These are phyloP conservation scores for Chrysoporthe puriensis DNA, from an alignment of 2,329 filamentous ascomycete genomes.

Conservation along the genomic window DNA sequence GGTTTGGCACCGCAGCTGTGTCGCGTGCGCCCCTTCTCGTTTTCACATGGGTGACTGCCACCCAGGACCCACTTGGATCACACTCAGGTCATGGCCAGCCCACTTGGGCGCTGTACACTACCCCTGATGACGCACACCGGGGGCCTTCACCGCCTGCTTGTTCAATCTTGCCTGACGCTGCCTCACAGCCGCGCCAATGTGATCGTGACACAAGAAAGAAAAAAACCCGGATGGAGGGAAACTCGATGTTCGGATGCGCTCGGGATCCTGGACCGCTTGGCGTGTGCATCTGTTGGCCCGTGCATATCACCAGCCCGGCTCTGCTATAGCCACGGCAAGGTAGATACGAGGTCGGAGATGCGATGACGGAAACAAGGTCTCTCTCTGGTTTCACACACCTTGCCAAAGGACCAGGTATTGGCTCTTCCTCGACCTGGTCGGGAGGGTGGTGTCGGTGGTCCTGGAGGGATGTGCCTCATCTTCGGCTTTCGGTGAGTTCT, in stretches of 20 bases:
- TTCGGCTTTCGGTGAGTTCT: conserved; percentile 5
- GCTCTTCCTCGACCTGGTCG: conserved; percentile 24
- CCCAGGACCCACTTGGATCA: conserved; percentile 15
- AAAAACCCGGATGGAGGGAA: neutral
- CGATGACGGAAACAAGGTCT: neutral
- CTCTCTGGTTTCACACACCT: conserved; percentile 18
- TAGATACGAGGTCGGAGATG: neutral
- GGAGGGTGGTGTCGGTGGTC: conserved; percentile 21
- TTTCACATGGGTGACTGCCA: conserved; percentile 26
- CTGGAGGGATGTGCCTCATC: conserved; percentile 29
- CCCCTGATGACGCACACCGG: conserved; percentile 12
- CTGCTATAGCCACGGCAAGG: neutral
- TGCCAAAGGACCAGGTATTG: conserved; percentile 29
- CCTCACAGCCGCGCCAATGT: conserved; percentile 14
- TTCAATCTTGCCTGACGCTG: neutral
- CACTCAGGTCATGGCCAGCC: conserved; percentile 6
- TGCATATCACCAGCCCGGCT: neutral
- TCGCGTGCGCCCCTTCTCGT: neutral
- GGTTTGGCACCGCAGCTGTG: conserved; percentile 3
- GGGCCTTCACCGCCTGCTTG: conserved; percentile 1
- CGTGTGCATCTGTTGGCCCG: neutral
- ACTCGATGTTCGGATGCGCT: neutral
- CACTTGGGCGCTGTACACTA: conserved; percentile 13
- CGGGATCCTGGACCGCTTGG: neutral
- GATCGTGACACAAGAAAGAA: conserved; percentile 8